phyloP scores from a whole-genome alignment of 2,329 filamentous ascomycete genomes.

The Parafenestella ontariensis region DNA sequence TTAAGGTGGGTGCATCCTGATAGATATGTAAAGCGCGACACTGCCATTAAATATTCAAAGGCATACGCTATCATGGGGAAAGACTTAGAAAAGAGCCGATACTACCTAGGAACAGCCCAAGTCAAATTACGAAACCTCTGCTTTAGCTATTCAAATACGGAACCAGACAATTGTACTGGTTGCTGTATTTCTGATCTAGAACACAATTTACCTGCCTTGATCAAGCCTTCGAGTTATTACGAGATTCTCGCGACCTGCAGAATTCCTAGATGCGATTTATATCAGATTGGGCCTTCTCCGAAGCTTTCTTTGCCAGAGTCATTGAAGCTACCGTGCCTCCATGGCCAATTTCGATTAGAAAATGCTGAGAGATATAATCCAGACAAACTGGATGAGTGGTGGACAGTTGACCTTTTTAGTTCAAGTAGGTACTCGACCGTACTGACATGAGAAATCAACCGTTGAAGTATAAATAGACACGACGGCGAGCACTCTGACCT shows the following conservation, averaged over 20 bases:
- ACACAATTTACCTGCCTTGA: slow-evolving; percentile 14
- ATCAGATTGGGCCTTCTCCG: slow-evolving; percentile 6
- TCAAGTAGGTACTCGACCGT: no score
- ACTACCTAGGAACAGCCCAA: slow-evolving; percentile 13
- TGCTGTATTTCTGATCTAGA: slow-evolving; percentile 14
- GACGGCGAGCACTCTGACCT: background rate
- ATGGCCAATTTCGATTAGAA: slow-evolving; percentile 15
- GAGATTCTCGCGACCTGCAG: no score
- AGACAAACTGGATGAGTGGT: slow-evolving; percentile 8
- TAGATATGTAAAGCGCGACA: background rate
- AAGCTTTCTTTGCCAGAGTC: slow-evolving; percentile 5
- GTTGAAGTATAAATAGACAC: no score
- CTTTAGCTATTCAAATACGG: slow-evolving; percentile 6
- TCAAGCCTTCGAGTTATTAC: no score
- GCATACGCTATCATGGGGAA: slow-evolving; percentile 4
- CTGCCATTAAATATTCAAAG: no score
- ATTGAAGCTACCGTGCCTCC: slow-evolving; percentile 11
- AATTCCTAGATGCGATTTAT: no score
- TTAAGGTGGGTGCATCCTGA: no score
- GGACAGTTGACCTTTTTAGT: slow-evolving; percentile 14
- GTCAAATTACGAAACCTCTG: slow-evolving; percentile 9
- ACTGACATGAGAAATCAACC: no score
- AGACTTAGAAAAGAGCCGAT: no score
- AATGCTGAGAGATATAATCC: slow-evolving; percentile 1
- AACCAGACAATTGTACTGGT: slow-evolving; percentile 7